Evolutionary conservation across 78 protist species (phyloP).

Genomic region (Dictyostelium firmibasis): DNA sequence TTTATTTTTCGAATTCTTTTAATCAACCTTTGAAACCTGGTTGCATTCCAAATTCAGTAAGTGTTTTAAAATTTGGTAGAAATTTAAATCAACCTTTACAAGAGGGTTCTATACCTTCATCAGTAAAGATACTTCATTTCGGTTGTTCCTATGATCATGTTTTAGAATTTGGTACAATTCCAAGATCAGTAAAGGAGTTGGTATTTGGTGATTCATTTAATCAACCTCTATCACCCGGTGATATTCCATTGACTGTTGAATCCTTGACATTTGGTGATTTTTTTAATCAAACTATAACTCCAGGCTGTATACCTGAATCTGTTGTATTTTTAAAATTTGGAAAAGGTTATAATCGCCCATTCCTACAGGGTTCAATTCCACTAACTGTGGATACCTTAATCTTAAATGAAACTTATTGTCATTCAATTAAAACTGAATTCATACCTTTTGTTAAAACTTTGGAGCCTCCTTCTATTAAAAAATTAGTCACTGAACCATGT

Average conservation of each 20-base stretch:
- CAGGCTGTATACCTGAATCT: not conserved
- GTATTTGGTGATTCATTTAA: constrained; percentile 15
- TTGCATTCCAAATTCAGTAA: not conserved
- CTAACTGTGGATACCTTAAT: not conserved
- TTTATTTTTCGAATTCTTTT: not conserved
- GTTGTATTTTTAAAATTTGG: constrained; percentile 9
- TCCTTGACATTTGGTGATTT: not conserved
- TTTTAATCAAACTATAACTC: not conserved
- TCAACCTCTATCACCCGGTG: not conserved
- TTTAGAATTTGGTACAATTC: not conserved
- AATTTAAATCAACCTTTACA: constrained; percentile 8
- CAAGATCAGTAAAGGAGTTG: not conserved
- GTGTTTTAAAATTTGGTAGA: constrained; percentile 1
- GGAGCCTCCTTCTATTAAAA: not conserved
- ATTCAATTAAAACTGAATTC: not conserved
- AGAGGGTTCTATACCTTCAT: not conserved
- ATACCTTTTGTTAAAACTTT: constrained; percentile 6
- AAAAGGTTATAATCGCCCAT: not conserved
- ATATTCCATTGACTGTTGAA: not conserved
- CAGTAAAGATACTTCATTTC: not conserved
- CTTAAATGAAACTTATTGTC: not conserved
- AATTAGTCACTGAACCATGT: not conserved
- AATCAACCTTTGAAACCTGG: constrained; percentile 23
- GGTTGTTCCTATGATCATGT: not conserved
- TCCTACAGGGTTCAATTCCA: not conserved